These are phyloP conservation scores for Smithsoniella earleae DNA, from an alignment of 163 green algal genomes.

Conservation along the genomic window DNA sequence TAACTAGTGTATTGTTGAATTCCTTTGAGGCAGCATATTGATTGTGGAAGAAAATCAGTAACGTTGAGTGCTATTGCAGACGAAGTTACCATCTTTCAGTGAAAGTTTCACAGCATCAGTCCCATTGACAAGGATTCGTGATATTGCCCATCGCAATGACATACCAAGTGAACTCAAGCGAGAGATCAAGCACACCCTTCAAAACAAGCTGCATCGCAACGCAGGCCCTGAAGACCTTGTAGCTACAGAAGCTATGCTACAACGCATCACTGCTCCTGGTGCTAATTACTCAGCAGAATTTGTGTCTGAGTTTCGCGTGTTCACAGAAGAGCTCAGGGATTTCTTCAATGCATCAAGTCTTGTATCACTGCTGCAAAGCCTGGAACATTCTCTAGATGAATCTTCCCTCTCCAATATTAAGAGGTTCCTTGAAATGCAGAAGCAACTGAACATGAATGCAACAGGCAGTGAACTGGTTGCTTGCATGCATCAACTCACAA, in stretches of 20 bases:
- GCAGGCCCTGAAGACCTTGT: slow-evolving; percentile 94
- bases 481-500: slow-evolving; percentile 50
- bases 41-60: no score
- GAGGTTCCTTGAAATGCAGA: slow-evolving; percentile 54
- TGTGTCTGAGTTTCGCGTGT: slow-evolving; percentile 74
- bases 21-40: no score
- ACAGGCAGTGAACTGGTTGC: no score
- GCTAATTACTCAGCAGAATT: slow-evolving; percentile 53
- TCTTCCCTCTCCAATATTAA: slow-evolving; percentile 39
- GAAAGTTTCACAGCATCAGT: slow-evolving; percentile 73
- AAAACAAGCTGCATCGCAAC: slow-evolving; percentile 99
- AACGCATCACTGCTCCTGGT: slow-evolving; percentile 49
- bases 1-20: no score
- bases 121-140: slow-evolving; percentile 90
- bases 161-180: slow-evolving; percentile 88
- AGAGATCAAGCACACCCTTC: slow-evolving; percentile 99
- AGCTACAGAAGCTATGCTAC: slow-evolving; percentile 84
- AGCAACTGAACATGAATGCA: slow-evolving; percentile 52
- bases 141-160: slow-evolving; percentile 91
- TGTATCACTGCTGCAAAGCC: slow-evolving; percentile 49
- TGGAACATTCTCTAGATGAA: slow-evolving; percentile 52
- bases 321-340: slow-evolving; percentile 85
- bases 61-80: no score
- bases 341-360: slow-evolving; percentile 91
- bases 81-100: slow-evolving; percentile 79